These are phyloP conservation scores for Boechera stricta DNA, from an alignment of 345 rosid species.

Conservation along the genomic window DNA sequence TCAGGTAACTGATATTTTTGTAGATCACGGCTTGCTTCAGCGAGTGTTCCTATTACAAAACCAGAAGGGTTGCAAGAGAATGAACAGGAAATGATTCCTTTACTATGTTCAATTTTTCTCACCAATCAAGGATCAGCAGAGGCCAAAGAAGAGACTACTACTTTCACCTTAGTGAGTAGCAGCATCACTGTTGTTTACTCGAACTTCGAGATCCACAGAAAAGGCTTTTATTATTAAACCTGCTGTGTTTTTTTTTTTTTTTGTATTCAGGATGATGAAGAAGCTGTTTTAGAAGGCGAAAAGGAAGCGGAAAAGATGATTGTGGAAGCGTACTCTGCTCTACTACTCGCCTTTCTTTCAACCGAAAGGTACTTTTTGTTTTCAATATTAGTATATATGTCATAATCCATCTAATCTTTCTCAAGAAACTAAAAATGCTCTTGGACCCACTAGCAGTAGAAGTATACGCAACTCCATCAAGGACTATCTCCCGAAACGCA, in stretches of 20 bases:
- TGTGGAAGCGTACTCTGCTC: slow-evolving; percentile 94
- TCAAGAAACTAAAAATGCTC: slow-evolving; percentile 25
- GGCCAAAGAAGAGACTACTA: slow-evolving; percentile 61
- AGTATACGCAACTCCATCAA: slow-evolving; percentile 78
- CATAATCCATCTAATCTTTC: slow-evolving; percentile 14
- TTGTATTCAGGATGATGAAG: slow-evolving; percentile 68
- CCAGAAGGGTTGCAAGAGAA: slow-evolving; percentile 60
- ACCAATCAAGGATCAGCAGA: slow-evolving; percentile 81
- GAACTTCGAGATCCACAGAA: slow-evolving; percentile 10
- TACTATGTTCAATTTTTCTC: slow-evolving; percentile 89
- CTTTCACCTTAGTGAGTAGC: slow-evolving; percentile 70
- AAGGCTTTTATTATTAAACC: slow-evolving; percentile 5
- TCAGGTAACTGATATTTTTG: slow-evolving; percentile 31
- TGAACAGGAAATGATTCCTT: slow-evolving; percentile 68
- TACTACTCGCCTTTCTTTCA: slow-evolving; percentile 95
- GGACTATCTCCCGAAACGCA: slow-evolving; percentile 72
- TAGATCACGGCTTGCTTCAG: slow-evolving; percentile 88
- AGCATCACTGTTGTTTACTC: slow-evolving; percentile 28
- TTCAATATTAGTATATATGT: background rate
- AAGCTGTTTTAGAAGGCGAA: slow-evolving; percentile 81
- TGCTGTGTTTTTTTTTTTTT: slow-evolving; percentile 7
- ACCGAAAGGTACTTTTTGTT: slow-evolving; percentile 73
- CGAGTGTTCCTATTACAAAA: slow-evolving; percentile 58
- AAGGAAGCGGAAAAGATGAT: slow-evolving; percentile 99
- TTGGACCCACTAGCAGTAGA: slow-evolving; percentile 58